Conservation (phyloP, 2,329 filamentous ascomycete genomes). For the Alternaria sp. region DNA sequence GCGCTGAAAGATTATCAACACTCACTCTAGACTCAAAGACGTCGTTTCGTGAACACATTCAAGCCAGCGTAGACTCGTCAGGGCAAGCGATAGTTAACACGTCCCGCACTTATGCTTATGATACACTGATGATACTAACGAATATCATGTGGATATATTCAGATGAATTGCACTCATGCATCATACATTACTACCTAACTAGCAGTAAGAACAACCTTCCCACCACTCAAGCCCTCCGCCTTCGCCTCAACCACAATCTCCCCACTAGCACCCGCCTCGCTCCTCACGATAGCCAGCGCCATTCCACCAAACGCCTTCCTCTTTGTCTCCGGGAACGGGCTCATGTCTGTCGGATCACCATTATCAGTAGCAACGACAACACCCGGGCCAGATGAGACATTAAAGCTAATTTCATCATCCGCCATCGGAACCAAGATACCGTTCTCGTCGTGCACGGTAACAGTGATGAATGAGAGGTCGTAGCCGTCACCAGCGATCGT, state of each 20-base stretch:
- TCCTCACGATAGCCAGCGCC: conserved; percentile 33
- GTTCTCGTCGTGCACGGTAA: conserved; percentile 53
- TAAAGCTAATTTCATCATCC: conserved; percentile 53
- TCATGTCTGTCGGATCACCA: conserved; percentile 33
- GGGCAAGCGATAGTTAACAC: neutral
- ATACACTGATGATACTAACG: neutral
- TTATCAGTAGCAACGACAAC: conserved; percentile 49
- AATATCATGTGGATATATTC: neutral
- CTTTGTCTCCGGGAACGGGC: conserved; percentile 25
- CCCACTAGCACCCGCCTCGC: conserved; percentile 12
- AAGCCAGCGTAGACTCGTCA: neutral
- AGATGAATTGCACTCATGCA: neutral
- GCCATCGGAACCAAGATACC: conserved; percentile 56
- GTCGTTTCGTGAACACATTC: neutral
- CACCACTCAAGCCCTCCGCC: conserved; percentile 9
- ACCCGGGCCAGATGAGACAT: conserved; percentile 49
- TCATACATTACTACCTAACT: neutral
- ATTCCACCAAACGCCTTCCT: conserved; percentile 36
- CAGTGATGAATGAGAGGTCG: conserved; percentile 57
- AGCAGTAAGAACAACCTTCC: conserved; percentile 10
- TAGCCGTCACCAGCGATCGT: conserved; percentile 51
- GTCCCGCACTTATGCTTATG: neutral
- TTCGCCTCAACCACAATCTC: conserved; percentile 20
- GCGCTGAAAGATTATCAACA: neutral
- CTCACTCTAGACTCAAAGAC: neutral